Base-by-base conservation (phyloP, 2,329 filamentous ascomycete species). In the Pyrenophora tritici-repentis region DNA sequence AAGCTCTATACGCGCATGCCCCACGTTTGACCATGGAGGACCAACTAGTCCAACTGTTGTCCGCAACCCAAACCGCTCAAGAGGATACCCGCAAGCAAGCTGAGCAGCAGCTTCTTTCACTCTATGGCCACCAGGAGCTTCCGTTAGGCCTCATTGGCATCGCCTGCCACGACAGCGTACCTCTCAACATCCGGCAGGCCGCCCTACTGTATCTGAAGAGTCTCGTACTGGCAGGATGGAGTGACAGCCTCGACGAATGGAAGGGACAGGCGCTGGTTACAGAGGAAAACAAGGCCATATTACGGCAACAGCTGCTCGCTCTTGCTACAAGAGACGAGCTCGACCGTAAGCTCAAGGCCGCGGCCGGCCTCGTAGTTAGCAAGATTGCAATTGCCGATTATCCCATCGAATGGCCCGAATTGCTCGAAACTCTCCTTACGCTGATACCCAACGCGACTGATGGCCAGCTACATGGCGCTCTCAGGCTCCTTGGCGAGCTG, bases 371-470 rank as follows among this genome's bases (percentile, higher is more conserved):
- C 62, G 86, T 88, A 4, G 90, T 97, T 56, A 93, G 91, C 79
- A 97, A 96, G 78, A 96, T 99, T 63, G 94, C 94, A 49, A 88
- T 86, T 58, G 85, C 87, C 67, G 94, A 99, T 77, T 97, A 96
- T 70, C 94, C 94, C 45, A 91, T 97, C 53, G 84, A 92, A 66
- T 99, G 94, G 94, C 91, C 92, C n/a, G 84, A 85, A 60, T 84
- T 99, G 36, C 84, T 99, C 24, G 90, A 91, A 17, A 84, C 86
- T 29, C 81, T 97, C 35, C 83, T 99, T 55, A 83, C 84, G 36
- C 81, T 92, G 42, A 89, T 97, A 66, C 84, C 88, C 46, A 83
- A 80, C 45, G 91, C 90, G 55, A 86, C 81, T 57, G 90, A 96
- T 65, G 78, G 81, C 39, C 91, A 96, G 70, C 79, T 97, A 42